Base-by-base conservation (phyloP, 495 filamentous ascomycete species). In the Pyrenula massariospora region DNA sequence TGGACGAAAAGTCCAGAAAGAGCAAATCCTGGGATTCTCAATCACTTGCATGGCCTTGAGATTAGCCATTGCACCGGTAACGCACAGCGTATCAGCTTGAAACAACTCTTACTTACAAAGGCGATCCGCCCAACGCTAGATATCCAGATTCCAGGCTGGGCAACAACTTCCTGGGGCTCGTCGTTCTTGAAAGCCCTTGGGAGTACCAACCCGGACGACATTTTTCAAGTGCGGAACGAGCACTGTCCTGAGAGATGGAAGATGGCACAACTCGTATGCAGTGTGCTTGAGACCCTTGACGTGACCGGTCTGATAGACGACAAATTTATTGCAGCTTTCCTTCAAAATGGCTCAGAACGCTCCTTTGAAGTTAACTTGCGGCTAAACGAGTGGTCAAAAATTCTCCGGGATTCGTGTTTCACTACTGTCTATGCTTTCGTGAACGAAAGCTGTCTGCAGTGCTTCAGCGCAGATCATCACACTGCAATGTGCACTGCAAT, bases 1-100 rank as follows among this genome's bases (percentile, higher is more conserved):
- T 24, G 22, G 25, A 53, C 3, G 22, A 53, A 23, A 1, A 12
- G n/a, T 20, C 51, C 51, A 3, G n/a, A 23, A 25, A 53, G 51
- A n/a, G 22, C 25, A 22, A 22, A 24, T 53, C 51, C 51, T 22
- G 22, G 51, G 2, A 23, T 53, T 3, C 23, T 53, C n/a, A 24
- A 53, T 22, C 51, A 24, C 23, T 23, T 3, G 15, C 25, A 20
- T 12, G 51, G 51, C 2, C n/a, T 53, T 8, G 51, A 53, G 25
- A 15, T 53, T 3, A 53, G 51, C 12, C 51, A 53, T 22, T 53
- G 51, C 51, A 53, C 51, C 3, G 51, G 51, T 3, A 53, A 53
- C 20, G 51, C 51, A 53, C 51, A 22, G 25, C 22, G 51, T n/a
- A 53, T 53, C 22, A 53, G 25, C 22, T 24, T 53, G 22, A 23